Conservation (phyloP, 1,284 basidiomycete species). For the Melampsora larici-populina region DNA sequence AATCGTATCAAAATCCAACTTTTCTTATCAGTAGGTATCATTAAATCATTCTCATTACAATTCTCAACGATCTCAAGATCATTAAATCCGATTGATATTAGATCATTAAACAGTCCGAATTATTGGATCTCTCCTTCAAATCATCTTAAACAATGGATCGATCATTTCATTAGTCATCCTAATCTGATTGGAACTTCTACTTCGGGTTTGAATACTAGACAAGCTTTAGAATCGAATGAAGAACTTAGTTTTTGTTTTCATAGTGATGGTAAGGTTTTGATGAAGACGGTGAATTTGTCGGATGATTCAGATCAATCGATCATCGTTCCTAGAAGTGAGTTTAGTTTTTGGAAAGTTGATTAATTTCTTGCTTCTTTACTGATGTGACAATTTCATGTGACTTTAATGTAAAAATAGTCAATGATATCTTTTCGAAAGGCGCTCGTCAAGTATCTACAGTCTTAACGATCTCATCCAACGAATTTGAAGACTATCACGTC, state of each 20-base stretch:
- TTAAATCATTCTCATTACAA: conserved; percentile 33
- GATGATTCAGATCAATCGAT: conserved; percentile 4
- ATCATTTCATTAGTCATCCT: conserved; percentile 37
- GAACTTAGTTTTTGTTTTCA: conserved; percentile 40
- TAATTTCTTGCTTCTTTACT: no score
- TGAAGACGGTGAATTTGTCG: conserved; percentile 31
- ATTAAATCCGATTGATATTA: conserved; percentile 30
- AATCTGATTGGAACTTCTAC: conserved; percentile 14
- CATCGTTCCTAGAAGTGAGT: conserved; percentile 25
- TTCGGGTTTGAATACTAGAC: not conserved
- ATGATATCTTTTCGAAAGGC: conserved; percentile 39
- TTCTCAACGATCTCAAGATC: conserved; percentile 25
- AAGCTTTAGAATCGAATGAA: conserved; percentile 10
- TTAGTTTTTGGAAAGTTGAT: no score
- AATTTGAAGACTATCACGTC: conserved; percentile 31
- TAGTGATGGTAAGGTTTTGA: conserved; percentile 8
- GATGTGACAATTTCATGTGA: not conserved
- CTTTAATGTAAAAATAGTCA: not conserved
- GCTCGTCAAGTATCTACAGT: conserved; percentile 25
- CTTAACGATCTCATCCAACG: conserved; percentile 13
- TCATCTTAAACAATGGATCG: conserved; percentile 39
- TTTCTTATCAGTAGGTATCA: conserved; percentile 23
- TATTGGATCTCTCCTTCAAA: conserved; percentile 31
- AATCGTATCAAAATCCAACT: conserved; percentile 20
- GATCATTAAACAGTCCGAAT: conserved; percentile 32